Conservation (phyloP, 2,329 filamentous ascomycete species). For the Xylariaceae sp. region DNA sequence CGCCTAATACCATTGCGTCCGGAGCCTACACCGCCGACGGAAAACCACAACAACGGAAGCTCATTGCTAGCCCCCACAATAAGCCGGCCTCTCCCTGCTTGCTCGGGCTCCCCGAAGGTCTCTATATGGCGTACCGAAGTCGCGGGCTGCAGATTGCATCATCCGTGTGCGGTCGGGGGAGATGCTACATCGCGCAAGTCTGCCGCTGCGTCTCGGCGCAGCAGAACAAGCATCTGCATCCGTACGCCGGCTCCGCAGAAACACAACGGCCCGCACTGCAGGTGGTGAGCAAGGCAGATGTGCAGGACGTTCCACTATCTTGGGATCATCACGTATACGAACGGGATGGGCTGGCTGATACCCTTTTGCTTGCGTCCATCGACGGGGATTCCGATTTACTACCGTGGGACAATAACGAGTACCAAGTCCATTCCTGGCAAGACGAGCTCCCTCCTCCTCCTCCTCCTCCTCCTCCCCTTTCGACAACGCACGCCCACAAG, state of each 20-base stretch:
- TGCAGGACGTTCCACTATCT: slow-evolving; percentile 2
- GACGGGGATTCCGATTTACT: slow-evolving; percentile 18
- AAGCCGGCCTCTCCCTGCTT: not conserved
- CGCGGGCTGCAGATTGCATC: slow-evolving; percentile 23
- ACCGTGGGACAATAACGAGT: not conserved
- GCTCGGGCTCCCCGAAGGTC: slow-evolving; percentile 15
- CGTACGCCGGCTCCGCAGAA: not conserved
- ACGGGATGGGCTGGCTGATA: slow-evolving; percentile 9
- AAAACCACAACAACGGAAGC: slow-evolving; percentile 8
- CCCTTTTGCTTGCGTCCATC: slow-evolving; percentile 11
- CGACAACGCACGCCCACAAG: not conserved
- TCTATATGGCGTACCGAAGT: slow-evolving; percentile 22
- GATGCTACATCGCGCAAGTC: slow-evolving; percentile 15
- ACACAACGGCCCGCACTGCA: not conserved
- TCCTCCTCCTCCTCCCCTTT: slow-evolving; percentile 19
- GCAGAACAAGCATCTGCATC: not conserved
- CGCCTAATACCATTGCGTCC: slow-evolving; percentile 13
- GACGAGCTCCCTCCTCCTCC: not conserved
- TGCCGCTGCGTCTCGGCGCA: slow-evolving; percentile 16
- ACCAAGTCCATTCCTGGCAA: too few relatives aligned
- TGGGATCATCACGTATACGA: slow-evolving; percentile 19
- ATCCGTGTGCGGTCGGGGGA: slow-evolving; percentile 17
- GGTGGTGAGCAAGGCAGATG: not conserved
- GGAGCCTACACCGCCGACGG: slow-evolving; percentile 9
- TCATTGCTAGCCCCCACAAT: slow-evolving; percentile 11